Conservation (phyloP, 2,329 filamentous ascomycete species). For the Trichoderma koningiopsis region DNA sequence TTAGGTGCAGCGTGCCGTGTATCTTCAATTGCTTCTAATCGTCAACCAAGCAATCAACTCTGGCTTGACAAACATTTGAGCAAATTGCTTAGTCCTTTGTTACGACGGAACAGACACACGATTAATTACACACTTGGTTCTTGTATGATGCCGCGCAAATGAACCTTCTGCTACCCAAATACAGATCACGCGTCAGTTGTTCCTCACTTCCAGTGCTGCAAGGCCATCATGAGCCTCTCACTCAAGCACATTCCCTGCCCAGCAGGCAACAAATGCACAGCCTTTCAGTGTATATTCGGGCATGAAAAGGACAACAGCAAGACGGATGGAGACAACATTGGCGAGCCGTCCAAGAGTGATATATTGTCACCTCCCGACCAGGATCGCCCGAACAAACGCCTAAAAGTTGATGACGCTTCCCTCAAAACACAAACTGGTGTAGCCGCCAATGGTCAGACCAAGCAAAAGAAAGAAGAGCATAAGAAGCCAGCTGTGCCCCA, state of each 20-base stretch:
- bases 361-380: constrained; percentile 30
- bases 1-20: not conserved
- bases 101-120: not conserved
- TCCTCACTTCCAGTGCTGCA: not conserved
- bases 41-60: not conserved
- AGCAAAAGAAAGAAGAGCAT: not conserved
- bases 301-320: constrained; percentile 42
- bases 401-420: constrained; percentile 32
- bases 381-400: constrained; percentile 37
- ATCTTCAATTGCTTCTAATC: not conserved
- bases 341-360: not conserved
- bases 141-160: not conserved
- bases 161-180: not conserved
- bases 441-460: not conserved
- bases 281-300: constrained; percentile 55
- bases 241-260: constrained; percentile 56
- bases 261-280: constrained; percentile 50
- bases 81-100: not conserved
- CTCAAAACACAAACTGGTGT: constrained; percentile 1
- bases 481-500: constrained; percentile 24
- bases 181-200: constrained; percentile 17
- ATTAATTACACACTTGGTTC: not conserved
- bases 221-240: constrained; percentile 39
- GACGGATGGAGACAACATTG: not conserved
- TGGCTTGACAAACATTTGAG: not conserved